These are phyloP conservation scores for Cytospora schulzeri DNA, from an alignment of 2,329 filamentous ascomycete genomes.

Conservation along the genomic window DNA sequence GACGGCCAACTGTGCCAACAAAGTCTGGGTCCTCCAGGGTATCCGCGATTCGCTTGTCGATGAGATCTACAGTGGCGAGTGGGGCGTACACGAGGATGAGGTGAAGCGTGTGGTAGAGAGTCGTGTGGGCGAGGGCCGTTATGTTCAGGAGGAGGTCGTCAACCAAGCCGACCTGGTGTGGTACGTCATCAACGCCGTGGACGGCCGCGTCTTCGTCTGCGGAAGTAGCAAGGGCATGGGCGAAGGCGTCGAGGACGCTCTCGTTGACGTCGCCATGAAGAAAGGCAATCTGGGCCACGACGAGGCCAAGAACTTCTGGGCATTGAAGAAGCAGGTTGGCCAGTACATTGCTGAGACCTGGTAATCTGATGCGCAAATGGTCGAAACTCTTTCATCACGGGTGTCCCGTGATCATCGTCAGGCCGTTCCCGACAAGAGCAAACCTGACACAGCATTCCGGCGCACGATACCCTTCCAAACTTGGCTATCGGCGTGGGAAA, in stretches of 20 bases:
- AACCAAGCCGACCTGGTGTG: conserved; percentile 95
- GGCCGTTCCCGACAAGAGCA: neutral
- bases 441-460: neutral
- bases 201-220: conserved; percentile 94
- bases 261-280: conserved; percentile 87
- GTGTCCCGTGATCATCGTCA: neutral
- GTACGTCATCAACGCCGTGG: conserved; percentile 96
- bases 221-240: conserved; percentile 96
- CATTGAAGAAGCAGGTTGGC: conserved; percentile 84
- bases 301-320: conserved; percentile 87
- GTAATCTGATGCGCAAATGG: conserved; percentile 40
- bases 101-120: conserved; percentile 82
- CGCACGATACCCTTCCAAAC: neutral
- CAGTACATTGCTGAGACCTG: conserved; percentile 91
- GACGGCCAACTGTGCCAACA: conserved; percentile 95
- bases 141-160: conserved; percentile 93
- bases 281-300: conserved; percentile 85
- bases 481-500: conserved; percentile 7
- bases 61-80: conserved; percentile 95
- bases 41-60: conserved; percentile 93
- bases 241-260: conserved; percentile 85
- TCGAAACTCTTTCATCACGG: neutral
- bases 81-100: conserved; percentile 88
- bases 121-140: conserved; percentile 76
- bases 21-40: conserved; percentile 95